Evolutionary conservation across 768 basidiomycete genomes (phyloP).

Genomic region (Tephrocybe sp.): DNA sequence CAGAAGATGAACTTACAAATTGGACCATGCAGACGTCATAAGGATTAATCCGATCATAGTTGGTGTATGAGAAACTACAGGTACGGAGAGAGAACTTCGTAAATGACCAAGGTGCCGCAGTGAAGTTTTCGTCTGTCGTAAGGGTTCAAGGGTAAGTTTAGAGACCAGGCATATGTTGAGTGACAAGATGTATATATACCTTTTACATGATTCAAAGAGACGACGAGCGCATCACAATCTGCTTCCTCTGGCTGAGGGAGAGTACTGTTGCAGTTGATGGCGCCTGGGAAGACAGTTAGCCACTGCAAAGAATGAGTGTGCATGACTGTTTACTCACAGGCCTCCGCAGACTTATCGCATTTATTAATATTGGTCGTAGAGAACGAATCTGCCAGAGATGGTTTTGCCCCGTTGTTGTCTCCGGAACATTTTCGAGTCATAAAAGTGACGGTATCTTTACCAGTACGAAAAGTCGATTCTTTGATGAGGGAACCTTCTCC

Average conservation of each 20-base stretch:
- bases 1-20: neutral
- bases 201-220: conserved; percentile 1
- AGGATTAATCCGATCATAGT: neutral
- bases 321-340: neutral
- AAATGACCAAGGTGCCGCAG: neutral
- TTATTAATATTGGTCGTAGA: neutral
- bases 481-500: neutral
- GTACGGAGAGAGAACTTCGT: neutral
- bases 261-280: neutral
- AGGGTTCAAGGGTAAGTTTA: neutral
- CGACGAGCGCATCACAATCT: conserved; percentile 1
- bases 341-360: neutral
- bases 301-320: too few relatives aligned
- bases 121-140: neutral
- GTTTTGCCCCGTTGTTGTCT: neutral
- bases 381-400: neutral
- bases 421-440: neutral
- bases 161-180: neutral
- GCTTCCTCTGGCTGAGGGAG: neutral
- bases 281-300: neutral
- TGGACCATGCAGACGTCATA: conserved; percentile 4
- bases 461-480: neutral
- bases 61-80: conserved; percentile 3
- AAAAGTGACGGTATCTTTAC: neutral
- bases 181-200: neutral